A percentile compares a stretch with the other conserved stretches of the same genome.
Evolutionary conservation across 1,284 basidiomycete species (phyloP).

Genomic region (Psilocybe mexicana): DNA sequence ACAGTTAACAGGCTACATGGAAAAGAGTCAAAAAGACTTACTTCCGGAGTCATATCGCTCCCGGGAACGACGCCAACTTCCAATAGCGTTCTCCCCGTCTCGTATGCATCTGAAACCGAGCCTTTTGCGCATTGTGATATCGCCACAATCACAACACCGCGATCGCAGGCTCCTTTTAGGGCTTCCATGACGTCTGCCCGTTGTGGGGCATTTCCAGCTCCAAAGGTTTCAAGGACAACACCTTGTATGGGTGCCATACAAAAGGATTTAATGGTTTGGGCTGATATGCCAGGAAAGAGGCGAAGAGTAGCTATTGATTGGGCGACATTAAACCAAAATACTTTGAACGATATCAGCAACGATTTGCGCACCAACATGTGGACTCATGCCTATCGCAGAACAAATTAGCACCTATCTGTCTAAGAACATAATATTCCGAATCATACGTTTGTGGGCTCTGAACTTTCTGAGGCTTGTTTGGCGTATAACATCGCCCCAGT

Average conservation of each 20-base stretch:
- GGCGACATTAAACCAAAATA: conserved; percentile 1
- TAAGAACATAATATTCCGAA: neutral
- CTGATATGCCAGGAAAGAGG: conserved; percentile 86
- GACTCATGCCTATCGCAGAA: conserved; percentile 61
- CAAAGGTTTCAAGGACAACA: conserved; percentile 88
- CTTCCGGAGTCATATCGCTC: conserved; percentile 94
- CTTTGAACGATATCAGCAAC: neutral
- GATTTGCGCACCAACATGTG: conserved; percentile 62
- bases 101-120: conserved; percentile 78
- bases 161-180: conserved; percentile 78
- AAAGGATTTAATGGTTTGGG: conserved; percentile 71
- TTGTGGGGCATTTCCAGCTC: conserved; percentile 85
- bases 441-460: conserved; percentile 73
- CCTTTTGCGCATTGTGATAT: conserved; percentile 90
- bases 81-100: conserved; percentile 76
- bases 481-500: conserved; percentile 83
- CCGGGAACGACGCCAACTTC: conserved; percentile 77
- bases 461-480: conserved; percentile 79
- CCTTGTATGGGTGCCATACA: conserved; percentile 71
- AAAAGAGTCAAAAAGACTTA: conserved; percentile 26
- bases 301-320: conserved; percentile 63
- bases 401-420: conserved; percentile 2
- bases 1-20: neutral
- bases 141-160: conserved; percentile 86
- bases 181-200: conserved; percentile 66